These are phyloP conservation scores for Fennellomyces sp. DNA, from an alignment of 371 early-diverging fungal genomes.

Conservation along the genomic window DNA sequence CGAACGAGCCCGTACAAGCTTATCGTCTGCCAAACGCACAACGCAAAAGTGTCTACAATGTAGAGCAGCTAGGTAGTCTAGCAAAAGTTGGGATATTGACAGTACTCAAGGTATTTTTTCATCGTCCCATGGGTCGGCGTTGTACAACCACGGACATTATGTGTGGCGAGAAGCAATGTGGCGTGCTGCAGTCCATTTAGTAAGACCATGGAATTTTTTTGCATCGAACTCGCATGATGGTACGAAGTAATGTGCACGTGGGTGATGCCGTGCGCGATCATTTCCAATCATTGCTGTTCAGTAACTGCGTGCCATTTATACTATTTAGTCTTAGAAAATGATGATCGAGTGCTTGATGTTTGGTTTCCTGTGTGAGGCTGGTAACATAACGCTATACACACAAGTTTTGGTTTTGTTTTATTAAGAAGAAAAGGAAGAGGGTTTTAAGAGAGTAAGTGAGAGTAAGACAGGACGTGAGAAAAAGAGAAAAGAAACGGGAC, in stretches of 20 bases:
- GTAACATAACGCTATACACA: constrained; percentile 21
- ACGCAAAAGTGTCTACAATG: no score
- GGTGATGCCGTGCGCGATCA: constrained; percentile 30
- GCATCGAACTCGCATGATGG: constrained; percentile 16
- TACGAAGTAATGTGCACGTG: constrained; percentile 9
- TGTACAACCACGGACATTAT: no score
- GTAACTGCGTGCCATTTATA: constrained; percentile 38
- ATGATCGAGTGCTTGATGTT: constrained; percentile 40
- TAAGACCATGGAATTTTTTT: constrained; percentile 48
- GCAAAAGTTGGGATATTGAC: no score
- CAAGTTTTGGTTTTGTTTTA: neutral
- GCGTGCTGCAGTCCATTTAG: constrained; percentile 20
- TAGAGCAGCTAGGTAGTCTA: no score
- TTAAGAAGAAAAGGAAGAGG: neutral
- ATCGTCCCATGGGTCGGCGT: no score
- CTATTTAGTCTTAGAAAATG: constrained; percentile 40
- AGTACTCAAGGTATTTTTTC: no score
- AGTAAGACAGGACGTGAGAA: neutral
- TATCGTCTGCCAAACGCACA: no score
- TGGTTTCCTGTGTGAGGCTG: constrained; percentile 55
- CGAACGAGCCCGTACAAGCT: no score
- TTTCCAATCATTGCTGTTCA: constrained; percentile 49
- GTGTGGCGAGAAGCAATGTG: no score
- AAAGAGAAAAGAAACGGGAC: neutral
- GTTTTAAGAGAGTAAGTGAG: neutral